These are phyloP conservation scores for Rugonectria rugulosa DNA, from an alignment of 2,329 filamentous ascomycete genomes.

Conservation along the genomic window DNA sequence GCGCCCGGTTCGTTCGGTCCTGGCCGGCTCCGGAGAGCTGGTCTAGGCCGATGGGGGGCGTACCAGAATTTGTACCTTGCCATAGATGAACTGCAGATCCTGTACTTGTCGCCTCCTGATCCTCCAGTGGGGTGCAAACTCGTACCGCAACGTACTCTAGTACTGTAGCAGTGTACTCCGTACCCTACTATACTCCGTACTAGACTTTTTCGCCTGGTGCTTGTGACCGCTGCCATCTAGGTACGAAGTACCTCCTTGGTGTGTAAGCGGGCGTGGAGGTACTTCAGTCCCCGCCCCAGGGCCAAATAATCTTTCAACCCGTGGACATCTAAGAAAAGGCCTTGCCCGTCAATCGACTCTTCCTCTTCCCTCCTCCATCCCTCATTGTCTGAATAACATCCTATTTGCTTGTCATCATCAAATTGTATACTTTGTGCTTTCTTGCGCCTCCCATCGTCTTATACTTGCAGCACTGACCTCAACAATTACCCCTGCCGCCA, in stretches of 20 bases:
- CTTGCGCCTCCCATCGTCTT: conserved; percentile 3
- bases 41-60: conserved; percentile 1
- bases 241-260: conserved; percentile 9
- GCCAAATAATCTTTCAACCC: conserved; percentile 18
- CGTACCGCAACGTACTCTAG: no score
- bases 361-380: background rate
- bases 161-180: no score
- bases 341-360: conserved; percentile 5
- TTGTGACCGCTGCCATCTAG: conserved; percentile 18
- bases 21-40: conserved; percentile 2
- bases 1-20: background rate
- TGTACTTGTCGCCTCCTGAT: conserved; percentile 1
- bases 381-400: background rate
- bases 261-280: conserved; percentile 1
- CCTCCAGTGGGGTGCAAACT: no score
- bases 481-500: background rate
- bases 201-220: conserved; percentile 1
- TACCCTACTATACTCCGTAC: no score
- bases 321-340: conserved; percentile 18
- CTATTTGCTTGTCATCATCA: no score
- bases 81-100: background rate
- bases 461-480: conserved; percentile 1
- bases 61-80: background rate
- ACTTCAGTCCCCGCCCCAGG: conserved; percentile 19
- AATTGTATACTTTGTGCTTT: background rate